Evolutionary conservation across 306 rosid genomes (phyloP).

Genomic region (Senna siamea): DNA sequence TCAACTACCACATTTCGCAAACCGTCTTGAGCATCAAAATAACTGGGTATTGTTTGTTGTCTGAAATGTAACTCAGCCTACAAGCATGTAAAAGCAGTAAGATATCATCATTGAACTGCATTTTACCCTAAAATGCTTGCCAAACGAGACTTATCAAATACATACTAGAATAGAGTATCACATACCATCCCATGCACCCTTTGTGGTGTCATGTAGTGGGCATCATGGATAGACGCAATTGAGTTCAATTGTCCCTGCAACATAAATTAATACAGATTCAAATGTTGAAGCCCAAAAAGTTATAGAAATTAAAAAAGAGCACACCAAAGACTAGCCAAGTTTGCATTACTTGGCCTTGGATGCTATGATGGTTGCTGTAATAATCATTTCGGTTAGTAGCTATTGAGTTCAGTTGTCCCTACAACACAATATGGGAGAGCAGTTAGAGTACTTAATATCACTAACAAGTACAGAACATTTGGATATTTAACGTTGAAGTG

Average conservation of each 20-base stretch:
- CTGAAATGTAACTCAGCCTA: conserved; percentile 55
- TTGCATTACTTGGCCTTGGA: conserved; percentile 61
- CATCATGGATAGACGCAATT: conserved; percentile 46
- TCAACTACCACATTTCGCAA: conserved; percentile 43
- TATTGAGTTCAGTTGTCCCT: conserved; percentile 75
- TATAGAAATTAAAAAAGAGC: background rate
- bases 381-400: conserved; percentile 63
- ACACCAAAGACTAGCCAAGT: conserved; percentile 10
- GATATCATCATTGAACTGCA: background rate
- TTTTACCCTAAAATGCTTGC: background rate
- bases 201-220: conserved; percentile 40
- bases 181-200: conserved; percentile 56
- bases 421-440: conserved; percentile 33
- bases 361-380: conserved; percentile 60
- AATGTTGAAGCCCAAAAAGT: background rate
- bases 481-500: conserved; percentile 16
- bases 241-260: conserved; percentile 53
- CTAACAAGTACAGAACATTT: background rate
- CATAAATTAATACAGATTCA: conserved; percentile 27
- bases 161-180: conserved; percentile 16
- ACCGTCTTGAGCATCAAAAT: conserved; percentile 43
- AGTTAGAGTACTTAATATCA: conserved; percentile 29
- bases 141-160: background rate
- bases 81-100: conserved; percentile 32
- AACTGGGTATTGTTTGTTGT: conserved; percentile 32